A percentile compares a stretch with the other conserved stretches of the same genome.
phyloP scores from a whole-genome alignment of 306 rosid species.

The Corylus americana region DNA sequence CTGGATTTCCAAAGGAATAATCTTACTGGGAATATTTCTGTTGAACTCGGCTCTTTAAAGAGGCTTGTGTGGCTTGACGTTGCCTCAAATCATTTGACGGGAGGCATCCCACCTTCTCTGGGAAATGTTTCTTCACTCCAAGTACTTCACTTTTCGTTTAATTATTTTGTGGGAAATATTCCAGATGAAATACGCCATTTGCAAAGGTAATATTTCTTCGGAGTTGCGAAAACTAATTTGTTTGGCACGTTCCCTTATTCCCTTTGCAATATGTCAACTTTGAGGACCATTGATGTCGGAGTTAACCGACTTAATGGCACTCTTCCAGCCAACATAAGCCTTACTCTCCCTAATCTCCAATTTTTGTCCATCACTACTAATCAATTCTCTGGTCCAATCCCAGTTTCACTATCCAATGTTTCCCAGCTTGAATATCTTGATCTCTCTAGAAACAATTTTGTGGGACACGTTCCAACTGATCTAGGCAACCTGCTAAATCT shows the following conservation, averaged over 20 bases:
- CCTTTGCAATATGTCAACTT: constrained; percentile 42
- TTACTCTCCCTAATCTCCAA: constrained; percentile 33
- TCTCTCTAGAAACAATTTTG: background rate
- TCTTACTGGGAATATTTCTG: constrained; percentile 19
- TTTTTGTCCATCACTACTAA: no score
- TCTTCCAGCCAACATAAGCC: constrained; percentile 37
- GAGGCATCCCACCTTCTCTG: constrained; percentile 33
- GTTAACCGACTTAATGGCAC: constrained; percentile 23
- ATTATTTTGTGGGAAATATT: constrained; percentile 30
- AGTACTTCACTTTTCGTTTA: fast-evolving
- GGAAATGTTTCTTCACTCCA: constrained; percentile 39
- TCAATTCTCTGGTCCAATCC: constrained; percentile 37
- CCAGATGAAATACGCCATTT: constrained; percentile 31
- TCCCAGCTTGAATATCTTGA: background rate
- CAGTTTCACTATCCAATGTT: constrained; percentile 36
- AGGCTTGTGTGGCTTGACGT: constrained; percentile 19
- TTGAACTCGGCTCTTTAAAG: constrained; percentile 8
- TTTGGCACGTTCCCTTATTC: constrained; percentile 31
- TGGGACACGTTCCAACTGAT: constrained; percentile 23
- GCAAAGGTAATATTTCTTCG: background rate
- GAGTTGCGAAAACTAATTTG: background rate
- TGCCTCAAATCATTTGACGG: constrained; percentile 17
- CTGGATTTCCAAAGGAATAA: background rate
- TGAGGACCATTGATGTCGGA: background rate
- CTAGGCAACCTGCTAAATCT: constrained; percentile 25